A percentile compares a stretch with the other conserved stretches of the same genome.
Conservation (phyloP, 805 yeast genomes). For the Alloascoidea hylecoeti region DNA sequence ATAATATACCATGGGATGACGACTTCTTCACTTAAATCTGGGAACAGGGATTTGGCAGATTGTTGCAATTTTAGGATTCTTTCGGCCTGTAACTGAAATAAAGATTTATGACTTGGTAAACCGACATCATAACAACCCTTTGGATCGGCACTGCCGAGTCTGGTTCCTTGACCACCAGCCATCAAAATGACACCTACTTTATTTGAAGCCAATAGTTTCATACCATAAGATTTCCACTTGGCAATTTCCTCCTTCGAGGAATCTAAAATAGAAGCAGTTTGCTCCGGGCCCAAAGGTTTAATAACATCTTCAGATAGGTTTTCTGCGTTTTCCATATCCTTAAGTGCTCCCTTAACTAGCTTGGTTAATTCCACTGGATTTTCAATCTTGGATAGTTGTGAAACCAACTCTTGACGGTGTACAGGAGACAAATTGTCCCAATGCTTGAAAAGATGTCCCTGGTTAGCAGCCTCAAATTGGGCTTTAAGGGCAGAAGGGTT, state of each 20-base stretch:
- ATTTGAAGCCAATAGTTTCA: slow-evolving; percentile 49
- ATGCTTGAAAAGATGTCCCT: slow-evolving; percentile 24
- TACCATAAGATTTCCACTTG: slow-evolving; percentile 39
- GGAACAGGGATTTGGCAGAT: no score
- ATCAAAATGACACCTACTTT: slow-evolving; percentile 82
- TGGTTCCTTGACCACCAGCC: slow-evolving; percentile 99
- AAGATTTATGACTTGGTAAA: slow-evolving; percentile 68
- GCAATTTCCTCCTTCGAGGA: slow-evolving; percentile 16
- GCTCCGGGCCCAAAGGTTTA: slow-evolving; percentile 9
- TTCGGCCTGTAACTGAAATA: slow-evolving; percentile 91
- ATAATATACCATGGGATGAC: slow-evolving; percentile 76
- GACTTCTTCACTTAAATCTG: no score
- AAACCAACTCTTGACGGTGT: slow-evolving; percentile 13
- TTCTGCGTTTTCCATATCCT: slow-evolving; percentile 8
- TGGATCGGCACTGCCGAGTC: slow-evolving; percentile 81
- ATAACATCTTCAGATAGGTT: slow-evolving; percentile 16
- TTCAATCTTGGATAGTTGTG: slow-evolving; percentile 21
- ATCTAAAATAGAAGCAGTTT: slow-evolving; percentile 13
- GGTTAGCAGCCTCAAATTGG: slow-evolving; percentile 19
- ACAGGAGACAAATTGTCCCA: slow-evolving; percentile 16
- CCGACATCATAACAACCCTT: slow-evolving; percentile 90
- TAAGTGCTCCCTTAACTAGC: slow-evolving; percentile 14
- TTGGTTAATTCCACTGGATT: slow-evolving; percentile 16
- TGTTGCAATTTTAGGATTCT: slow-evolving; percentile 51
- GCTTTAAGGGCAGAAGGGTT: slow-evolving; percentile 1